Percentiles rank a stretch among this genome's conserved stretches.
These are phyloP conservation scores for Mucor saturninus DNA, from an alignment of 371 early-diverging fungal genomes.

Conservation along the genomic window DNA sequence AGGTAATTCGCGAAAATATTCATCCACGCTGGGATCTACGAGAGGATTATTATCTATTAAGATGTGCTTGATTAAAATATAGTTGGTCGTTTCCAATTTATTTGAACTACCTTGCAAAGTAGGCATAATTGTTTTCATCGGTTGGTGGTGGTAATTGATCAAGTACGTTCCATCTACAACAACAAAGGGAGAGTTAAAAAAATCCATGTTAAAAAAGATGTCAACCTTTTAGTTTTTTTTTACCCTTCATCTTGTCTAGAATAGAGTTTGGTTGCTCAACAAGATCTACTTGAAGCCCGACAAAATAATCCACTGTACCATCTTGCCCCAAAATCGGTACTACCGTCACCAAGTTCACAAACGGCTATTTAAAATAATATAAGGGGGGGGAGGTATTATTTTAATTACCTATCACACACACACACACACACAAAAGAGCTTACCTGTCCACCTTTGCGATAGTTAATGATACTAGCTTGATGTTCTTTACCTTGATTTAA, in stretches of 20 bases:
- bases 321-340: constrained; percentile 55
- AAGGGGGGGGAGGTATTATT: not conserved
- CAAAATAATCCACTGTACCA: constrained; percentile 57
- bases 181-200: no score
- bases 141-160: constrained; percentile 31
- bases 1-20: constrained; percentile 32
- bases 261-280: constrained; percentile 69
- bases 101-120: constrained; percentile 3
- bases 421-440: no score
- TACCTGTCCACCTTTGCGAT: constrained; percentile 63
- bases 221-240: not conserved
- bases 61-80: not conserved
- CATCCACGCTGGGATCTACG: constrained; percentile 15
- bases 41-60: constrained; percentile 6
- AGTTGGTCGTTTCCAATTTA: not conserved
- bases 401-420: no score
- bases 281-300: constrained; percentile 70
- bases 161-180: constrained; percentile 27
- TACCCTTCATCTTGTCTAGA: constrained; percentile 53
- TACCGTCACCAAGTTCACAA: constrained; percentile 70
- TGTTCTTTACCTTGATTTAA: constrained; percentile 54
- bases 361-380: constrained; percentile 44
- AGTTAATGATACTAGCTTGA: constrained; percentile 70
- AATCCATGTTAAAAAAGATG: not conserved
- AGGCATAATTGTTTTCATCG: constrained; percentile 7